These are phyloP conservation scores for Phytophthora idaei DNA, from an alignment of 352 stramenopile genomes.

Conservation along the genomic window DNA sequence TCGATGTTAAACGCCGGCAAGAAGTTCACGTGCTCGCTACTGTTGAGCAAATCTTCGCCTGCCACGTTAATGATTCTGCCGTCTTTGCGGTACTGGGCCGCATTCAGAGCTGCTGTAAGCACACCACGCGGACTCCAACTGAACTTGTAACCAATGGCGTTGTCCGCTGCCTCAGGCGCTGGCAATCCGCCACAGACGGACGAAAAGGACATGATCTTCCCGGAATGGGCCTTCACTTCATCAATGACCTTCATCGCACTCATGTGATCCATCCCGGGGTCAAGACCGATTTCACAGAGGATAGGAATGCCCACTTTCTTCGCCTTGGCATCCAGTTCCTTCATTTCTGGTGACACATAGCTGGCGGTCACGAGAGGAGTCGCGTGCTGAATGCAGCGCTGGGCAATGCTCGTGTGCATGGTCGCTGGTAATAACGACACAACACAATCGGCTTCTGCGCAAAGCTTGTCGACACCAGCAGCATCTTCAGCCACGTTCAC, in stretches of 20 bases:
- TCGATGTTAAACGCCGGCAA: constrained; percentile 94
- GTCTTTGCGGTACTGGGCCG: constrained; percentile 89
- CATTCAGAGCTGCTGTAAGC: constrained; percentile 92
- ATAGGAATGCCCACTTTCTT: constrained; percentile 89
- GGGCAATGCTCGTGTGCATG: constrained; percentile 93
- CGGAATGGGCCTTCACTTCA: constrained; percentile 90
- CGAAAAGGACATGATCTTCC: constrained; percentile 91
- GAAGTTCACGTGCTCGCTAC: constrained; percentile 85
- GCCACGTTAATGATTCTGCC: constrained; percentile 84
- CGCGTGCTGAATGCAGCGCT: constrained; percentile 86
- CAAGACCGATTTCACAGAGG: constrained; percentile 95
- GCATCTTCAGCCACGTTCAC: constrained; percentile 76
- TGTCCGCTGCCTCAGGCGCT: constrained; percentile 94
- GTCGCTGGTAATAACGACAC: constrained; percentile 93
- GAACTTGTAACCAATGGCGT: constrained; percentile 97
- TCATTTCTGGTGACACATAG: constrained; percentile 96
- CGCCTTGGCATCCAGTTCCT: constrained; percentile 72
- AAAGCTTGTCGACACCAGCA: constrained; percentile 58
- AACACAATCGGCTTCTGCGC: constrained; percentile 90
- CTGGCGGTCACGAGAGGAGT: constrained; percentile 95
- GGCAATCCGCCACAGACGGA: constrained; percentile 95
- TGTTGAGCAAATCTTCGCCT: constrained; percentile 88
- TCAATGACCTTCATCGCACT: constrained; percentile 97
- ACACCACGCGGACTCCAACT: constrained; percentile 96
- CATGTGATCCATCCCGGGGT: constrained; percentile 97